Evolutionary conservation across 139 green algal genomes (phyloP).

Genomic region (Diplosphaera chodatii): DNA sequence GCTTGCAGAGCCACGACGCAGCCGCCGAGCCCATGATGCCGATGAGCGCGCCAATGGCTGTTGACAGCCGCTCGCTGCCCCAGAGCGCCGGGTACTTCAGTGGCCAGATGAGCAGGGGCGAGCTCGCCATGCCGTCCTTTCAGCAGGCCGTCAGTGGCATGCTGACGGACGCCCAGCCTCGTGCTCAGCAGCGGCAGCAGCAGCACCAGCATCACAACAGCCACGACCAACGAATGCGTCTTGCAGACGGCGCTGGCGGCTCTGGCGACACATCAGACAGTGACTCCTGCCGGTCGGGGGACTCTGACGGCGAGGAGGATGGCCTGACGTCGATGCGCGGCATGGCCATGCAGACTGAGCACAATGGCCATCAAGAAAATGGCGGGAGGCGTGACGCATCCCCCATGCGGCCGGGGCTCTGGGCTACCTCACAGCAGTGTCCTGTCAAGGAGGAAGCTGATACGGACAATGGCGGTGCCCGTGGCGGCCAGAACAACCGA

Average conservation of each 20-base stretch:
- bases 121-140: neutral
- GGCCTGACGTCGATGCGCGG: no score
- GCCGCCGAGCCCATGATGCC: no score
- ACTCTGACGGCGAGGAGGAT: neutral
- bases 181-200: no score
- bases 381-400: neutral
- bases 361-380: neutral
- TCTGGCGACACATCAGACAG: neutral
- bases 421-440: neutral
- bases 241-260: neutral
- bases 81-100: no score
- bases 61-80: no score
- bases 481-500: neutral
- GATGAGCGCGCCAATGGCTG: no score
- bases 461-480: conserved; percentile 4
- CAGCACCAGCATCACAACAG: neutral
- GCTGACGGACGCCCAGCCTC: no score
- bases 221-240: neutral
- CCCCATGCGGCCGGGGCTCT: neutral
- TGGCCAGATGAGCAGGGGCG: no score
- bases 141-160: neutral
- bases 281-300: neutral
- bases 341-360: no score
- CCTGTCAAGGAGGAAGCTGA: conserved; percentile 3
- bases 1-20: no score